Percentiles rank a stretch among this genome's conserved stretches.
Evolutionary conservation across 345 rosid species (phyloP).

Genomic region (Murraya paniculata): DNA sequence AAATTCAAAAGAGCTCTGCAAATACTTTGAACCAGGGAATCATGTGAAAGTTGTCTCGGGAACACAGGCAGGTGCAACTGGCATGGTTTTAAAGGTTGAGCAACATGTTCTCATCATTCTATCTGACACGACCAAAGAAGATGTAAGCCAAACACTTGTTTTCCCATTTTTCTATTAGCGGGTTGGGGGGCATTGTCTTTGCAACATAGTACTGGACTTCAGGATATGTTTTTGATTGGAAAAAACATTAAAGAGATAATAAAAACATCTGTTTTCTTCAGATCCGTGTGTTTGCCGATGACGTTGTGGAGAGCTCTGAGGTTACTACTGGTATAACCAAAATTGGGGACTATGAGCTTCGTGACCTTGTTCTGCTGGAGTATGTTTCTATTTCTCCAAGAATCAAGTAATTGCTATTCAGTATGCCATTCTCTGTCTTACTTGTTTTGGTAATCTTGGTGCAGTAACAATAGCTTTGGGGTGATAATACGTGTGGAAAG

Average conservation of each 20-base stretch:
- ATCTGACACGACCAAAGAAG: constrained; percentile 92
- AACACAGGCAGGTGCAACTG: constrained; percentile 90
- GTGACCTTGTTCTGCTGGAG: constrained; percentile 92
- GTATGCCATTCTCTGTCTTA: constrained; percentile 10
- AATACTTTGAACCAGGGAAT: constrained; percentile 96
- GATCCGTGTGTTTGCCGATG: constrained; percentile 92
- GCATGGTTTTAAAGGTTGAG: constrained; percentile 97
- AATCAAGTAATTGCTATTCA: constrained; percentile 5
- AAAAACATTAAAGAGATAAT: neutral
- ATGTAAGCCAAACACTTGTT: constrained; percentile 45
- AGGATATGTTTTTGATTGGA: neutral
- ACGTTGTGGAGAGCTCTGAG: constrained; percentile 96
- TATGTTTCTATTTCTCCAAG: constrained; percentile 36
- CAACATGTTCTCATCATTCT: constrained; percentile 87
- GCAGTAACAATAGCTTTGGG: constrained; percentile 88
- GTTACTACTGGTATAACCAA: constrained; percentile 87
- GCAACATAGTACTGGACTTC: neutral
- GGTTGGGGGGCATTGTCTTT: neutral
- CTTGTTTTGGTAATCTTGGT: constrained; percentile 23
- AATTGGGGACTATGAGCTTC: constrained; percentile 92
- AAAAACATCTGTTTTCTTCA: constrained; percentile 30
- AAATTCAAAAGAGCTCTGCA: constrained; percentile 84
- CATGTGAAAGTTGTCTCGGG: constrained; percentile 97
- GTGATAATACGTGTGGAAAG: constrained; percentile 93
- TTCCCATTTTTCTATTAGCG: neutral